Evolutionary conservation across 2,329 filamentous ascomycete species (phyloP).

Genomic region (Aspergillus spinulosporus): DNA sequence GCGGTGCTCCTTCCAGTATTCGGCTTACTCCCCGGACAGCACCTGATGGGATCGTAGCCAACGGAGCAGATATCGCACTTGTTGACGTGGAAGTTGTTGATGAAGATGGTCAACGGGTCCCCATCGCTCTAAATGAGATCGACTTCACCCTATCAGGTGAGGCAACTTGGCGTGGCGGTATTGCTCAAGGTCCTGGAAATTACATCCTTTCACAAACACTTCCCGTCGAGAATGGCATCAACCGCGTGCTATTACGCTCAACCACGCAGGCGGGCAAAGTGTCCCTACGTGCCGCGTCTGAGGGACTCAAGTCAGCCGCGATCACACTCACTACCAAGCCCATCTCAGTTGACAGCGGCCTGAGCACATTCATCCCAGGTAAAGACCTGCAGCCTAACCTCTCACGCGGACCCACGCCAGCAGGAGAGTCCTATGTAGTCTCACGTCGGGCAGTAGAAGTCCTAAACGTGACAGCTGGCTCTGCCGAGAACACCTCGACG

Average conservation of each 20-base stretch:
- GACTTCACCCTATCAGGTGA: slow-evolving; percentile 5
- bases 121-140: slow-evolving; percentile 4
- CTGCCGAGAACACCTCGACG: background rate
- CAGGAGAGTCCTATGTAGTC: background rate
- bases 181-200: slow-evolving; percentile 7
- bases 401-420: background rate
- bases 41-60: slow-evolving; percentile 11
- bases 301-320: background rate
- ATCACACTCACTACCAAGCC: background rate
- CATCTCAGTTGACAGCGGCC: background rate
- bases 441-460: background rate
- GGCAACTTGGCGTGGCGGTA: slow-evolving; percentile 1
- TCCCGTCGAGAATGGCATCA: slow-evolving; percentile 9
- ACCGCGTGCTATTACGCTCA: slow-evolving; percentile 7
- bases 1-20: slow-evolving; percentile 3
- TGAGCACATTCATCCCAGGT: background rate
- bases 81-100: slow-evolving; percentile 10
- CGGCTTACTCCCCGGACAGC: slow-evolving; percentile 5
- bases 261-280: slow-evolving; percentile 3
- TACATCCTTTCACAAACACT: slow-evolving; percentile 6
- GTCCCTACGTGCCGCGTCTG: background rate
- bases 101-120: background rate
- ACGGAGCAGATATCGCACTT: slow-evolving; percentile 11
- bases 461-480: background rate
- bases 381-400: background rate